A percentile compares a stretch with the other conserved stretches of the same genome.
Evolutionary conservation across 208 protist species (phyloP).

Genomic region (Trypanosomatidae sp.): DNA sequence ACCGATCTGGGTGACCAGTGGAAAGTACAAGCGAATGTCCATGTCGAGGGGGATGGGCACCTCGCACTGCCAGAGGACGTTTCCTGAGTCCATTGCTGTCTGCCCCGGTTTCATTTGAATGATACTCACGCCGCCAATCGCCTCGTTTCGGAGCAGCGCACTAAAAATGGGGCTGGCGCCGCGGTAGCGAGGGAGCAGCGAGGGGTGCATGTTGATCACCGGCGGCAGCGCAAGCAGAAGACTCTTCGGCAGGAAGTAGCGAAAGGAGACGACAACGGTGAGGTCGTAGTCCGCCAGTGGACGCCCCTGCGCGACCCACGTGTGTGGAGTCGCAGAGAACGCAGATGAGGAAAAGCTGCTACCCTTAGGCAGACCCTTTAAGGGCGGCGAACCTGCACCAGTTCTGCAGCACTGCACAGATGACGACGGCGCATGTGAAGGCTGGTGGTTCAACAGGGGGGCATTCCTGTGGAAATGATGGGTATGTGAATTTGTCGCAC

Average conservation of each 20-base stretch:
- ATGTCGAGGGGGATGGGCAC: conserved; percentile 65
- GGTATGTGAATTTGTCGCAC: not conserved
- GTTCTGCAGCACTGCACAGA: not conserved
- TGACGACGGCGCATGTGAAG: conserved; percentile 4
- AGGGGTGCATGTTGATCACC: conserved; percentile 90
- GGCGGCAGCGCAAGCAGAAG: conserved; percentile 64
- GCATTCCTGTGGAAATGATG: not conserved
- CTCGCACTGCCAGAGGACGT: conserved; percentile 76
- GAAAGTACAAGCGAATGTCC: conserved; percentile 85
- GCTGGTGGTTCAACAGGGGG: not conserved
- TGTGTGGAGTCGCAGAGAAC: conserved; percentile 1
- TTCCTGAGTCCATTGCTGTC: conserved; percentile 71
- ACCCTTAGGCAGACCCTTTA: not conserved
- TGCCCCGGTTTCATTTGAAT: conserved; percentile 61
- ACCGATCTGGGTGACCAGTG: conserved; percentile 66
- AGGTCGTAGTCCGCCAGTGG: conserved; percentile 67
- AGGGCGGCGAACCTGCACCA: not conserved
- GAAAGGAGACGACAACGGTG: conserved; percentile 84
- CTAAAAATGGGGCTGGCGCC: conserved; percentile 90
- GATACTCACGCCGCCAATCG: conserved; percentile 69
- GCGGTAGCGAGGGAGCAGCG: conserved; percentile 83
- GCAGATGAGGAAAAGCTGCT: not conserved
- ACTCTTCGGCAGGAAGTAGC: conserved; percentile 77
- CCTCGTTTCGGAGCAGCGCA: conserved; percentile 75
- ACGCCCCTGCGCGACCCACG: conserved; percentile 34